phyloP scores from a whole-genome alignment of 2,329 filamentous ascomycete species.

The Calonectria montana region DNA sequence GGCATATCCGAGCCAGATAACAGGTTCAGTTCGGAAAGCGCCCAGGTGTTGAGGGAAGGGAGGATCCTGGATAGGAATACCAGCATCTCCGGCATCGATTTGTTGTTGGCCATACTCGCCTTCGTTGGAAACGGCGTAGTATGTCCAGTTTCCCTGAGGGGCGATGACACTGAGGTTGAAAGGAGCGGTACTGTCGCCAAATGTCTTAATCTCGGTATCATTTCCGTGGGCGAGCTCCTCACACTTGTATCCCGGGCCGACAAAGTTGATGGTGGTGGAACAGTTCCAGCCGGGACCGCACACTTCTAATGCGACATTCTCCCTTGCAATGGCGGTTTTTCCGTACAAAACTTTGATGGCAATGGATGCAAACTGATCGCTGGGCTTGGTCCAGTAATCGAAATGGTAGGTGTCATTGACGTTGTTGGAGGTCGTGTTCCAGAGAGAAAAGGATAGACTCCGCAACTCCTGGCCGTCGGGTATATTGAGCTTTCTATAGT shows the following conservation, averaged over 20 bases:
- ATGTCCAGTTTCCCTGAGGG: constrained; percentile 28
- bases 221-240: constrained; percentile 25
- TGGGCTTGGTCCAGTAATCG: constrained; percentile 30
- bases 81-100: constrained; percentile 7
- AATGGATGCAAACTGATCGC: constrained; percentile 17
- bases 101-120: constrained; percentile 35
- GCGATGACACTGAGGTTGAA: constrained; percentile 31
- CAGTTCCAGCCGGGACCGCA: constrained; percentile 38
- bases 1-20: constrained; percentile 36
- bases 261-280: constrained; percentile 32
- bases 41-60: constrained; percentile 30
- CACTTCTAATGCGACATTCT: constrained; percentile 17
- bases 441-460: constrained; percentile 29
- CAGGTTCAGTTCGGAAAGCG: constrained; percentile 28
- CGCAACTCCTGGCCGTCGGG: constrained; percentile 17
- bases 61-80: not conserved
- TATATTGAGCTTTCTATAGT: constrained; percentile 6
- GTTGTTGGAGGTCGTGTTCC: constrained; percentile 24
- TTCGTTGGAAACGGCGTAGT: constrained; percentile 15
- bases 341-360: constrained; percentile 31
- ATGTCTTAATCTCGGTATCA: constrained; percentile 17
- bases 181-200: constrained; percentile 14
- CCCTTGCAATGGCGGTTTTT: constrained; percentile 18
- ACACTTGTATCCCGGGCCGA: constrained; percentile 36
- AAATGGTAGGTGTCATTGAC: constrained; percentile 8